Evolutionary conservation across 108 stramenopile species (phyloP), one percentile per base, ranked within the genome.

Genomic region (Mediolabrus comicus): DNA sequence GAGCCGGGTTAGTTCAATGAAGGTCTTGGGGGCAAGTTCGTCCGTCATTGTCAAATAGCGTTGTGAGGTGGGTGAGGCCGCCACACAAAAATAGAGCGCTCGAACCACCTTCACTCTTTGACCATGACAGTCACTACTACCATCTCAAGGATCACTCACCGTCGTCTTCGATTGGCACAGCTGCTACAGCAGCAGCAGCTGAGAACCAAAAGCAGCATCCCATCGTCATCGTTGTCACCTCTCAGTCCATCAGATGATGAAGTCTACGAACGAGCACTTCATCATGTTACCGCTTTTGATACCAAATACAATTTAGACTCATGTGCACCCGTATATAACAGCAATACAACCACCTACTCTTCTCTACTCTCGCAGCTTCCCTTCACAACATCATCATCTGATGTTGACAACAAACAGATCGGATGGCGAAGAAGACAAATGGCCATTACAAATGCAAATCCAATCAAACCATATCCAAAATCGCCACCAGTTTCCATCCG

Each of bases 1-100:
- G 27, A 77, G 69, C 16, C 76, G 68, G n/a, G 68, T 26, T 2
- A 77, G 76, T 46, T 77, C 56, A 52, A 77, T 65, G 76, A 77
- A 65, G 49, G 64, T 70, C 33, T 60, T 54, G 63, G 76, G 63
- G 38, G 61, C 67, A 13, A 77, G 56, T 28, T n/a, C 25, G 10
- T 67, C 36, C 35, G 53, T 67, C 66, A 38, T 49, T 49, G 11
- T 43, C n/a, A n/a, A n/a, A n/a, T n/a, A n/a, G n/a, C n/a, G n/a
- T n/a, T n/a, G n/a, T n/a, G n/a, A n/a, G n/a, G n/a, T n/a, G n/a
- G n/a, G n/a, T n/a, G n/a, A n/a, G n/a, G n/a, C n/a, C n/a, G n/a
- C n/a, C n/a, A n/a, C n/a, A n/a, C n/a, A n/a, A n/a, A n/a, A n/a
- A n/a, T n/a, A n/a, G n/a, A n/a, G n/a, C n/a, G n/a, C n/a, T n/a